These are phyloP conservation scores for Elaphomyces granulatus DNA, from an alignment of 495 filamentous ascomycete genomes.

Conservation along the genomic window DNA sequence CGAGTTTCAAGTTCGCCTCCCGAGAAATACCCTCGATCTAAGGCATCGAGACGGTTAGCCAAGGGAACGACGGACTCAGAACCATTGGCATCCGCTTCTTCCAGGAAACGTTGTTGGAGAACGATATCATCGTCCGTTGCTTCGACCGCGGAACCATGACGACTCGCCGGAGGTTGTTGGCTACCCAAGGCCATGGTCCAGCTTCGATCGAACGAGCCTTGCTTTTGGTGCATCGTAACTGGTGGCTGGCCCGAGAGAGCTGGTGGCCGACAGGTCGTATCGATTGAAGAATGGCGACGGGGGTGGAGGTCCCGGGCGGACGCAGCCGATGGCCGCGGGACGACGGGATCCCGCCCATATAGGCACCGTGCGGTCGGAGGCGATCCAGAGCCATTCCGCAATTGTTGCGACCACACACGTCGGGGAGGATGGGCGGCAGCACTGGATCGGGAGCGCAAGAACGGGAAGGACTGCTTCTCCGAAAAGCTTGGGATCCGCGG, in stretches of 20 bases:
- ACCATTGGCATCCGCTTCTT: slow-evolving; percentile 11
- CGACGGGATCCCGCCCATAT: slow-evolving; percentile 40
- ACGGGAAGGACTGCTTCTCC: slow-evolving; percentile 18
- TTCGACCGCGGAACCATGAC: slow-evolving; percentile 26
- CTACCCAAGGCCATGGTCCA: slow-evolving; percentile 61
- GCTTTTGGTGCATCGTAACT: slow-evolving; percentile 49
- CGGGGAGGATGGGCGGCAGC: slow-evolving; percentile 1
- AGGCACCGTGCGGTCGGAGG: slow-evolving; percentile 32
- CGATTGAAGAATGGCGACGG: slow-evolving; percentile 74
- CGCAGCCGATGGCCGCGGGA: slow-evolving; percentile 57
- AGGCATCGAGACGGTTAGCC: slow-evolving; percentile 33
- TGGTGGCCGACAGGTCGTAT: slow-evolving; percentile 37
- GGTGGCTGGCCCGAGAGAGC: slow-evolving; percentile 12
- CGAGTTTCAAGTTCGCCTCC: slow-evolving; percentile 70
- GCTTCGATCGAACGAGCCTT: slow-evolving; percentile 74
- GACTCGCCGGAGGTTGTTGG: slow-evolving; percentile 12
- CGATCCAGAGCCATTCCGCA: slow-evolving; percentile 6
- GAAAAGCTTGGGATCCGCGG: slow-evolving; percentile 46
- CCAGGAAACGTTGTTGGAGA: slow-evolving; percentile 13
- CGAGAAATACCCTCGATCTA: slow-evolving; percentile 91
- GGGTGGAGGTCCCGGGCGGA: slow-evolving; percentile 74
- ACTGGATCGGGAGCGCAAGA: not conserved
- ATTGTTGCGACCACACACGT: slow-evolving; percentile 2
- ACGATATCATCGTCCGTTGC: slow-evolving; percentile 11
- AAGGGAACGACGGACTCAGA: slow-evolving; percentile 17